phyloP scores from a whole-genome alignment of 129 eudicot species.

The Lonicera japonica region DNA sequence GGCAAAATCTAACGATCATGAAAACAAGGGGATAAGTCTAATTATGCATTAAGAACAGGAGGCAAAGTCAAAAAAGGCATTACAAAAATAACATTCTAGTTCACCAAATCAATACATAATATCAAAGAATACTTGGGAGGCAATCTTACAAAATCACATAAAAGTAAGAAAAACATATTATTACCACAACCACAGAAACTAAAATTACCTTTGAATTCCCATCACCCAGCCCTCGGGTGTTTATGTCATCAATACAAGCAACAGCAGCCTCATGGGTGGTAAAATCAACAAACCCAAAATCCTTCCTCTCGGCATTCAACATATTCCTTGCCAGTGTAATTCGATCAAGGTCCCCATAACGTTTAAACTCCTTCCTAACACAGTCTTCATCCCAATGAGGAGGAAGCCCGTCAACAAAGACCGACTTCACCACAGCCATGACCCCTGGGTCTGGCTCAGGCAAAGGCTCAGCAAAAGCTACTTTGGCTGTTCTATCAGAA shows the following conservation, averaged over 20 bases:
- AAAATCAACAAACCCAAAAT: constrained; percentile 82
- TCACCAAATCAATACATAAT: neutral
- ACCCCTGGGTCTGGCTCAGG: constrained; percentile 73
- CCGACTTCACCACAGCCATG: constrained; percentile 72
- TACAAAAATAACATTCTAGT: neutral
- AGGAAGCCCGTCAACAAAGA: constrained; percentile 80
- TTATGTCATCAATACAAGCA: constrained; percentile 58
- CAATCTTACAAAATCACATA: too few species aligned
- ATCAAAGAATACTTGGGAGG: neutral
- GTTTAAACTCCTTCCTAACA: constrained; percentile 51
- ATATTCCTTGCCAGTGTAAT: constrained; percentile 64
- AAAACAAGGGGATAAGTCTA: too few species aligned
- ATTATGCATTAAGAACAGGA: too few species aligned
- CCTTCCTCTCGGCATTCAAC: constrained; percentile 73
- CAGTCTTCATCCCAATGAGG: constrained; percentile 79
- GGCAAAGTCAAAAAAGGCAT: neutral
- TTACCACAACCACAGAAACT: too few species aligned
- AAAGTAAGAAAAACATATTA: too few species aligned
- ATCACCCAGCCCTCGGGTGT: constrained; percentile 49
- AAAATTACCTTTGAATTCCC: constrained; percentile 45
- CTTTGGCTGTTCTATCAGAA: constrained; percentile 69
- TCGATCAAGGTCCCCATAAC: constrained; percentile 59
- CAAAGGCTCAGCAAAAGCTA: constrained; percentile 83
- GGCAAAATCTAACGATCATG: too few species aligned
- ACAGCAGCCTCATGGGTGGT: constrained; percentile 70